A percentile compares a stretch with the other conserved stretches of the same genome.
These are phyloP conservation scores for Fusarium euwallaceae DNA, from an alignment of 2,329 filamentous ascomycete species.

Conservation along the genomic window DNA sequence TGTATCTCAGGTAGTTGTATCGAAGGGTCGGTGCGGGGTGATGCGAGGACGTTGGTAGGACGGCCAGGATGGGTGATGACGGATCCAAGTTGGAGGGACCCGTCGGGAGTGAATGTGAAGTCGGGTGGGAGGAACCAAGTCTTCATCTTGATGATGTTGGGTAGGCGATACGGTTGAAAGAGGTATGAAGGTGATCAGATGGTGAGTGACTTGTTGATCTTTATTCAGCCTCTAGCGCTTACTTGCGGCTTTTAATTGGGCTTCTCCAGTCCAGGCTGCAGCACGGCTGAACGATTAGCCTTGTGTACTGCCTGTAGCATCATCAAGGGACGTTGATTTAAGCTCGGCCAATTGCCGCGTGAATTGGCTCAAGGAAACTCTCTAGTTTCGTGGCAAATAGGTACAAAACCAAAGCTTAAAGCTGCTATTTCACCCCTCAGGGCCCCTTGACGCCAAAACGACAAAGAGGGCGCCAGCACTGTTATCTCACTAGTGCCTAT, in stretches of 20 bases:
- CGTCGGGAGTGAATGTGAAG: neutral
- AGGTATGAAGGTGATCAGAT: neutral
- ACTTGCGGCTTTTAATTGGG: neutral
- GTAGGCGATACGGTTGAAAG: neutral
- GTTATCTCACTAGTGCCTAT: no score
- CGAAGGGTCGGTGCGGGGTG: constrained; percentile 4
- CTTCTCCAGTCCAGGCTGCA: neutral
- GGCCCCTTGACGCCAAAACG: neutral
- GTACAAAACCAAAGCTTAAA: neutral
- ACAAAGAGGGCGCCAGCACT: neutral
- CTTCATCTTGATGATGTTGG: neutral
- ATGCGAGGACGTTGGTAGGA: neutral
- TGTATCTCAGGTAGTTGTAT: neutral
- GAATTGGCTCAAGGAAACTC: neutral
- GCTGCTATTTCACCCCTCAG: neutral
- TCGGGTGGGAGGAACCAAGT: neutral
- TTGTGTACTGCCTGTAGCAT: neutral
- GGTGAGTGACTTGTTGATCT: neutral
- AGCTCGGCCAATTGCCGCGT: neutral
- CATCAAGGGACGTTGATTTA: neutral
- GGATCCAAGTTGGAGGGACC: neutral
- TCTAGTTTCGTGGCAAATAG: neutral
- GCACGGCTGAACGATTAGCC: neutral
- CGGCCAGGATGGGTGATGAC: neutral
- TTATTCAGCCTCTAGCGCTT: neutral